phyloP scores from a whole-genome alignment of 345 rosid genomes.

The Passiflora organensis region DNA sequence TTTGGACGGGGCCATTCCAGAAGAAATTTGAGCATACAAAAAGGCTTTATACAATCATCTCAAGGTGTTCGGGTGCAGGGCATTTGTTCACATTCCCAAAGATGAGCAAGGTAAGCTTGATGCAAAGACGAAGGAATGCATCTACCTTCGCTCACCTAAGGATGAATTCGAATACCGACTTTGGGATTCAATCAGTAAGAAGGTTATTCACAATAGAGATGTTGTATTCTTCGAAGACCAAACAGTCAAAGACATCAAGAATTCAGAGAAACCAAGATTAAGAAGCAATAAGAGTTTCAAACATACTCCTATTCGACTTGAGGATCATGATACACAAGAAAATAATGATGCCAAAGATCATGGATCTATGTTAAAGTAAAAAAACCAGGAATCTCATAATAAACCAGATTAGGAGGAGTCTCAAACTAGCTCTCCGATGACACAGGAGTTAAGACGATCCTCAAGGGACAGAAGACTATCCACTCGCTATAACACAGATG shows the following conservation, averaged over 20 bases:
- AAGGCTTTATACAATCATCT: background rate
- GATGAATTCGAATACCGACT: too few species aligned
- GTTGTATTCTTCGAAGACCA: background rate
- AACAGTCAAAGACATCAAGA: background rate
- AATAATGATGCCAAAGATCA: too few species aligned
- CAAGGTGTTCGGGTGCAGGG: background rate
- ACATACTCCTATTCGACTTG: too few species aligned
- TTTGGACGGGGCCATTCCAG: background rate
- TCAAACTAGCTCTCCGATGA: too few species aligned
- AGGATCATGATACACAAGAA: too few species aligned
- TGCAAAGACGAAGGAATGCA: background rate
- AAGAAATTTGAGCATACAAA: background rate
- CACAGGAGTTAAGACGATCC: background rate
- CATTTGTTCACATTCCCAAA: background rate
- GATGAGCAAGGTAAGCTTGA: background rate
- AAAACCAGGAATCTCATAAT: too few species aligned
- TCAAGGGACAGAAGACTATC: background rate
- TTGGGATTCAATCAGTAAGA: too few species aligned
- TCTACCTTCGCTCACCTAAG: background rate
- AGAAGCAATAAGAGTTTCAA: too few species aligned
- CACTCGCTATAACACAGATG: background rate
- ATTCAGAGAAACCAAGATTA: background rate
- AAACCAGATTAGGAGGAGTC: too few species aligned
- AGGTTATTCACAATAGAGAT: background rate
- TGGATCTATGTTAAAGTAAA: too few species aligned